Conservation (phyloP, 345 rosid species). For the Boechera stricta region DNA sequence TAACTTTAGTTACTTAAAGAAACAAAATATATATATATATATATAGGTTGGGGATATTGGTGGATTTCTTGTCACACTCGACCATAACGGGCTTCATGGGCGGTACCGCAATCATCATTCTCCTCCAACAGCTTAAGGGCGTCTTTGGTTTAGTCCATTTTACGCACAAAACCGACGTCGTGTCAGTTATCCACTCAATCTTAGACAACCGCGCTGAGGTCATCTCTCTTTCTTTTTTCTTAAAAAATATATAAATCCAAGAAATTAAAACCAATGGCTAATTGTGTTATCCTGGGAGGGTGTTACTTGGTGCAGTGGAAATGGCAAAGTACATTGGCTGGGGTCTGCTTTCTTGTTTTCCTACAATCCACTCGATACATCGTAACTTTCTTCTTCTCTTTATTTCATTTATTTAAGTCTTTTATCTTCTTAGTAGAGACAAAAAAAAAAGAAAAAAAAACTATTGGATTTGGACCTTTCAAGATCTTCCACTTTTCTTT, state of each 20-base stretch:
- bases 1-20: slow-evolving; percentile 14
- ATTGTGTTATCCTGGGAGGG: slow-evolving; percentile 38
- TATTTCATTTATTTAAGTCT: slow-evolving; percentile 5
- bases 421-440: slow-evolving; percentile 32
- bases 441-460: neutral
- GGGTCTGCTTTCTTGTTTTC: slow-evolving; percentile 64
- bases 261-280: slow-evolving; percentile 1
- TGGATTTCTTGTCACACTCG: slow-evolving; percentile 89
- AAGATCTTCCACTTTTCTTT: slow-evolving; percentile 30
- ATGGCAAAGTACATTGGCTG: slow-evolving; percentile 79
- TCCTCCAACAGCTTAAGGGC: slow-evolving; percentile 85
- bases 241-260: neutral
- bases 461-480: slow-evolving; percentile 20
- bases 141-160: slow-evolving; percentile 72
- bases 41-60: slow-evolving; percentile 74
- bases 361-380: slow-evolving; percentile 69
- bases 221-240: slow-evolving; percentile 3
- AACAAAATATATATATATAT: neutral
- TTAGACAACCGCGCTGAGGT: slow-evolving; percentile 64
- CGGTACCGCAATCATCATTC: slow-evolving; percentile 78
- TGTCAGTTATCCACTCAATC: slow-evolving; percentile 65
- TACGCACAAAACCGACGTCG: slow-evolving; percentile 72
- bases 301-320: slow-evolving; percentile 61
- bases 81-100: slow-evolving; percentile 96
- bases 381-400: slow-evolving; percentile 49